These are phyloP conservation scores for Calophaca sinica DNA, from an alignment of 306 rosid species.

Conservation along the genomic window DNA sequence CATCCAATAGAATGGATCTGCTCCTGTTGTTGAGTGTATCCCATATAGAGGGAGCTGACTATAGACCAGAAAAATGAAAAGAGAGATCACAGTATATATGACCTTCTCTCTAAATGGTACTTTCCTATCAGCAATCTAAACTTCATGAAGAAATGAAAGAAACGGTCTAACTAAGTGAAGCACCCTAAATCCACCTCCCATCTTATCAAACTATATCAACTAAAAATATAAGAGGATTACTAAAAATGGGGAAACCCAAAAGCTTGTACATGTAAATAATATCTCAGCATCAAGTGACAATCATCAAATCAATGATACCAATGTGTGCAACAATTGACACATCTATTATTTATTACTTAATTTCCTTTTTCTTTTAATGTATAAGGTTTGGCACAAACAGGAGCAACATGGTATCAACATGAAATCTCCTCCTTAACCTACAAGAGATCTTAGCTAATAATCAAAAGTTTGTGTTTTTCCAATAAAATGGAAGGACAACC, in stretches of 20 bases:
- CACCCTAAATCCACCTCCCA: conserved; percentile 96
- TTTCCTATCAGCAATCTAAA: conserved; percentile 85
- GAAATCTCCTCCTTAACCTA: conserved; percentile 11
- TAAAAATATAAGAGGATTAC: conserved; percentile 45
- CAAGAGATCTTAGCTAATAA: neutral
- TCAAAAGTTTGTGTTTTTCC: too few relatives aligned
- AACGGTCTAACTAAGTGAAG: conserved; percentile 91
- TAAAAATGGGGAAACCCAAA: neutral
- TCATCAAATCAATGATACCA: conserved; percentile 15
- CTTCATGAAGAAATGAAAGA: conserved; percentile 86
- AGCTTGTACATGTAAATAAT: neutral
- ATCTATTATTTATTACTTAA: neutral
- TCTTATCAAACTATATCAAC: conserved; percentile 51
- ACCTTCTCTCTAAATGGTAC: conserved; percentile 92
- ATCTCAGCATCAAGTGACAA: neutral
- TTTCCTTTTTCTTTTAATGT: neutral
- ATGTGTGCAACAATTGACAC: neutral
- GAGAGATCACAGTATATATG: too few relatives aligned
- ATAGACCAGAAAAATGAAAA: too few relatives aligned
- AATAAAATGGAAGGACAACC: too few relatives aligned
- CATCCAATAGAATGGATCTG: conserved; percentile 98
- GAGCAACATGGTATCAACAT: neutral
- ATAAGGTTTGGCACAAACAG: too few relatives aligned
- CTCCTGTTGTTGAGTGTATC: too few relatives aligned
- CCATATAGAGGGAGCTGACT: too few relatives aligned